Percentiles rank a stretch among this genome's conserved stretches.
Evolutionary conservation across 306 rosid species (phyloP).

Genomic region (Echinosophora koreensis): DNA sequence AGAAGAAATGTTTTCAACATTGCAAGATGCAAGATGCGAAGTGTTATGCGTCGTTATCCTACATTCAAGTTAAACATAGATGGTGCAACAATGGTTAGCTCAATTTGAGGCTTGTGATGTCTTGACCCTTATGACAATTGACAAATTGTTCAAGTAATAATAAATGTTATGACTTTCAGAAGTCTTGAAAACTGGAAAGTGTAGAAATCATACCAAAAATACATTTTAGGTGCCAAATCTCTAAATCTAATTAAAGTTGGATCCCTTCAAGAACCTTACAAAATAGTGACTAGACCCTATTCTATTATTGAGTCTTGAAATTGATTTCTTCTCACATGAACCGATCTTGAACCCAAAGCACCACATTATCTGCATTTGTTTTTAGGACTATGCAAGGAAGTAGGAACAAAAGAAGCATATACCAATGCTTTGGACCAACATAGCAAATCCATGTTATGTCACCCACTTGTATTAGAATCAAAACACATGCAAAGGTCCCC

Average conservation of each 20-base stretch:
- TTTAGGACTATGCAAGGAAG: conserved; percentile 39
- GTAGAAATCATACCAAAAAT: too few relatives aligned
- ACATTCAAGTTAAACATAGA: too few relatives aligned
- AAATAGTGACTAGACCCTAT: conserved; percentile 19
- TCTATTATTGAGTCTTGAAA: conserved; percentile 14
- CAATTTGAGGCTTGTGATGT: too few relatives aligned
- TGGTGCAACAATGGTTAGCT: too few relatives aligned
- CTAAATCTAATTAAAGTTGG: conserved; percentile 38
- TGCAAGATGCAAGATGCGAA: not conserved
- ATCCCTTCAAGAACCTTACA: conserved; percentile 28
- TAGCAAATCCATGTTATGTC: conserved; percentile 78
- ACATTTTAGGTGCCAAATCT: conserved; percentile 32
- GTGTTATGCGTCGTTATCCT: too few relatives aligned
- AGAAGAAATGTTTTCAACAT: not conserved
- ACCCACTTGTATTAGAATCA: conserved; percentile 65
- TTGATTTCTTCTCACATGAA: conserved; percentile 51
- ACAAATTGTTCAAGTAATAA: too few relatives aligned
- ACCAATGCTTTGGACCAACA: conserved; percentile 60
- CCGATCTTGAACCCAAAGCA: conserved; percentile 47
- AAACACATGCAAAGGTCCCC: conserved; percentile 70
- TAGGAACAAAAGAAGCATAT: conserved; percentile 60
- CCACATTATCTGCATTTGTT: conserved; percentile 24
- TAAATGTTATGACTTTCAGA: too few relatives aligned
- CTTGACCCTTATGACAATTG: too few relatives aligned
- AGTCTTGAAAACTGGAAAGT: too few relatives aligned